Evolutionary conservation across 805 yeast genomes (phyloP).

Genomic region (Cyberlindnera samutprakarnensis): DNA sequence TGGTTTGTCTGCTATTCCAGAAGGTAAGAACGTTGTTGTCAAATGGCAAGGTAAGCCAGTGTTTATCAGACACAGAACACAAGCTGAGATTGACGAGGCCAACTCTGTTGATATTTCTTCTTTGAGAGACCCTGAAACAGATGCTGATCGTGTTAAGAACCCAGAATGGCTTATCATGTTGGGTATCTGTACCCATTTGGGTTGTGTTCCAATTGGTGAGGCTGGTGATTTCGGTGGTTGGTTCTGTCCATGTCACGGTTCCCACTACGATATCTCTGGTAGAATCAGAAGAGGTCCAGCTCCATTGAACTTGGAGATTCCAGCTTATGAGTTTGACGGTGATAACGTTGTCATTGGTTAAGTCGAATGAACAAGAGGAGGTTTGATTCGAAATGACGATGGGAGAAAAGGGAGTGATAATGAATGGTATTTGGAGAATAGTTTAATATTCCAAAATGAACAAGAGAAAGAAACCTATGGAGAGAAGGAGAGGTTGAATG

Average conservation of each 20-base stretch:
- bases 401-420: no score
- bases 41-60: constrained; percentile 99
- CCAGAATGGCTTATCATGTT: constrained; percentile 99
- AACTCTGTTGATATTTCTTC: constrained; percentile 65
- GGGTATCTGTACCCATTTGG: constrained; percentile 99
- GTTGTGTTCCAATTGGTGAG: constrained; percentile 99
- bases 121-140: constrained; percentile 93
- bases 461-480: no score
- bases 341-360: constrained; percentile 88
- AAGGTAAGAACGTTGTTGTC: constrained; percentile 95
- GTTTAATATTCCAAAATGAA: no score
- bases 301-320: constrained; percentile 96
- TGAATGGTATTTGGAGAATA: no score
- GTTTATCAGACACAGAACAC: constrained; percentile 97
- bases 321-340: constrained; percentile 80
- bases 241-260: constrained; percentile 99
- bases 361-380: background rate
- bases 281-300: constrained; percentile 99
- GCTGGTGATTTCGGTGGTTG: constrained; percentile 99
- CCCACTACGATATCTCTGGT: constrained; percentile 99
- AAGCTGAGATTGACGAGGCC: constrained; percentile 90
- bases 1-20: constrained; percentile 86
- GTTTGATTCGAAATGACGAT: no score
- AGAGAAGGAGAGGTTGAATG: no score
- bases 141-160: constrained; percentile 86